Evolutionary conservation across 352 stramenopile genomes (phyloP), one percentile per base, ranked within the genome.

Genomic region (Phytophthora cactorum): DNA sequence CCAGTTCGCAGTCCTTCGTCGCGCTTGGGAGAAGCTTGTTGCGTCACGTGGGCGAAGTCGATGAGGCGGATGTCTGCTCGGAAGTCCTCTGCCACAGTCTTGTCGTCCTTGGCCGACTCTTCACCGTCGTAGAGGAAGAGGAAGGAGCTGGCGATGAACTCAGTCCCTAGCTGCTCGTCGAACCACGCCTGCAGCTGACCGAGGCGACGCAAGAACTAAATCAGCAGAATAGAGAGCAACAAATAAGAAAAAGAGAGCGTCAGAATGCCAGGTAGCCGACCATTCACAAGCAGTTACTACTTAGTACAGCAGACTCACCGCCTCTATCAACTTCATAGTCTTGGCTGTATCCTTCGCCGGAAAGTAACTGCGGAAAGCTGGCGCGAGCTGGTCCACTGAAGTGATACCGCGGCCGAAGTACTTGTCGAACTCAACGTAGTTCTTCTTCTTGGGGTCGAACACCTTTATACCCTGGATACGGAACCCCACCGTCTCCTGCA

Each of bases 111-210:
- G 4, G 41, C 25, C 31, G 44, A 64, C 14, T 51, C 52, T 11
- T 87, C 65, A 44, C 81, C 91, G 74, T 98, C 91, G 77, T 98
- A 98, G 5, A 98, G 78, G 45, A 99, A 96, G 49, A 99, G 74
- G 59, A 99, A 84, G 12, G 96, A 99, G 63, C 93, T 98, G 2
- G 92, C 92, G 75, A 97, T 98, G 78, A 99, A 99, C 52, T 86
- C 72, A 29, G 91, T 87, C 31, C 79, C 71, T 43, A 82, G 64
- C 63, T 98, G 96, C 56, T 81, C 61, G 6, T 93, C 68, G 49
- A 97, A 94, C 85, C 88, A 97, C 15, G 41, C 25, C 31, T 80
- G 62, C n/a, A 98, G 70, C 38, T 72, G 54, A 14, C 88, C 62
- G 0, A 98, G 74, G 17, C 90, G 75, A 22, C 43, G 32, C 38